Conservation (phyloP, 2,329 filamentous ascomycete genomes). For the Colletotrichum sp. region DNA sequence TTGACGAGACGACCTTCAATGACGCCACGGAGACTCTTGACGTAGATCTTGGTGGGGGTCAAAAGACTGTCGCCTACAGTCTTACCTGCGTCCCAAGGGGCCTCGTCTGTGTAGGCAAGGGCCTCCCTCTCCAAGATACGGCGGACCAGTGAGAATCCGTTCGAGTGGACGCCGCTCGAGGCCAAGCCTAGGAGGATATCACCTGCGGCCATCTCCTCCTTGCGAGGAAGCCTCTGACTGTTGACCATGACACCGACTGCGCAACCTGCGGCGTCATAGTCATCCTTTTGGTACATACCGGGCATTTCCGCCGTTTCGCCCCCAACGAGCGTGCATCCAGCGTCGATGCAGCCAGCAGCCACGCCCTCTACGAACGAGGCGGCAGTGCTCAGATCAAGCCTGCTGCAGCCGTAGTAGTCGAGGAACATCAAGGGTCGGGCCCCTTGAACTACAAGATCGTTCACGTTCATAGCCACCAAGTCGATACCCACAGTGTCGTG, state of each 20-base stretch:
- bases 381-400: conserved; percentile 78
- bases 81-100: conserved; percentile 74
- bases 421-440: conserved; percentile 96
- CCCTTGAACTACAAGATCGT: conserved; percentile 95
- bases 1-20: conserved; percentile 72
- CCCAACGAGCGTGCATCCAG: conserved; percentile 90
- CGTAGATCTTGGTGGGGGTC: conserved; percentile 93
- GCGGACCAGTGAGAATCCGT: conserved; percentile 96
- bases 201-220: conserved; percentile 76
- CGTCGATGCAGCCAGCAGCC: conserved; percentile 82
- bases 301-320: conserved; percentile 99
- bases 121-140: conserved; percentile 80
- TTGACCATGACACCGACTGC: conserved; percentile 83
- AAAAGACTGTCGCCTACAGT: conserved; percentile 79
- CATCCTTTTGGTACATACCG: conserved; percentile 85
- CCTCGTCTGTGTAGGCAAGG: conserved; percentile 72
- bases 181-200: conserved; percentile 86
- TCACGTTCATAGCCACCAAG: conserved; percentile 98
- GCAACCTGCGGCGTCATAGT: conserved; percentile 92
- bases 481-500: conserved; percentile 97
- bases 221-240: conserved; percentile 75
- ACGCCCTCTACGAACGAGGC: conserved; percentile 91
- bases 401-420: conserved; percentile 96
- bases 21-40: conserved; percentile 77
- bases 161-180: conserved; percentile 90